phyloP scores from a whole-genome alignment of 768 basidiomycete genomes.

The Mrakia frigida region DNA sequence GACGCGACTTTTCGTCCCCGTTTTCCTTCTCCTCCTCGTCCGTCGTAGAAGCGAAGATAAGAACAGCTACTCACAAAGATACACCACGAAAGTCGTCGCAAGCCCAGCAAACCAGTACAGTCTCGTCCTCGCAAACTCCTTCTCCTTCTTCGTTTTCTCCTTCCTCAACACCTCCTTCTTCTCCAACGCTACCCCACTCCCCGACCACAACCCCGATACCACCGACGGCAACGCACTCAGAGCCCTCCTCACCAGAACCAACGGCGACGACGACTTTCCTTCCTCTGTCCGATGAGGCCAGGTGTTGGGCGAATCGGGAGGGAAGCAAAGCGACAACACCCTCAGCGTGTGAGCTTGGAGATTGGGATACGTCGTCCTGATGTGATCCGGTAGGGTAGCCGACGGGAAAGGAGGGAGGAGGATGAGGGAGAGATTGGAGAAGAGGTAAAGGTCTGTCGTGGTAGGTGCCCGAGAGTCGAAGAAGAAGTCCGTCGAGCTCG shows the following conservation, averaged over 20 bases:
- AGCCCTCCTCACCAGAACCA: neutral
- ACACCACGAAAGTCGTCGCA: conserved; percentile 1
- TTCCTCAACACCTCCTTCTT: neutral
- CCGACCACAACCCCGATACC: conserved; percentile 2
- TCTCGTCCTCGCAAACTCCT: conserved; percentile 10
- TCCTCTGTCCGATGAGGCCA: conserved; percentile 19
- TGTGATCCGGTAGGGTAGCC: conserved; percentile 15
- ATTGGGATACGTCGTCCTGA: conserved; percentile 29
- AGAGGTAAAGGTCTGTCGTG: conserved; percentile 25
- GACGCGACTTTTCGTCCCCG: neutral
- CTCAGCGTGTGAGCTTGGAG: conserved; percentile 30
- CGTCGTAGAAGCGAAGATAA: neutral
- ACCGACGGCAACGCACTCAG: conserved; percentile 3
- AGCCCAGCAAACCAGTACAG: conserved; percentile 19
- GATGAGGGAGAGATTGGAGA: conserved; percentile 29
- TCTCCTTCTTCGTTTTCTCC: conserved; percentile 25
- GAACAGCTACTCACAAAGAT: neutral
- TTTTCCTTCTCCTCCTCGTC: too few relatives aligned
- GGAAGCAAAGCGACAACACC: conserved; percentile 27
- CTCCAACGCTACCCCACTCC: neutral
- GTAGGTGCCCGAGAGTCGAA: conserved; percentile 18
- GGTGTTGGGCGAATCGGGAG: conserved; percentile 14
- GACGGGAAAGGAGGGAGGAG: conserved; percentile 28
- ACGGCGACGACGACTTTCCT: neutral
- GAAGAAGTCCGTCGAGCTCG: conserved; percentile 22